Evolutionary conservation across 106 monocot species (phyloP), one percentile per base, ranked within the genome.

Genomic region (Vanilla planifolia): DNA sequence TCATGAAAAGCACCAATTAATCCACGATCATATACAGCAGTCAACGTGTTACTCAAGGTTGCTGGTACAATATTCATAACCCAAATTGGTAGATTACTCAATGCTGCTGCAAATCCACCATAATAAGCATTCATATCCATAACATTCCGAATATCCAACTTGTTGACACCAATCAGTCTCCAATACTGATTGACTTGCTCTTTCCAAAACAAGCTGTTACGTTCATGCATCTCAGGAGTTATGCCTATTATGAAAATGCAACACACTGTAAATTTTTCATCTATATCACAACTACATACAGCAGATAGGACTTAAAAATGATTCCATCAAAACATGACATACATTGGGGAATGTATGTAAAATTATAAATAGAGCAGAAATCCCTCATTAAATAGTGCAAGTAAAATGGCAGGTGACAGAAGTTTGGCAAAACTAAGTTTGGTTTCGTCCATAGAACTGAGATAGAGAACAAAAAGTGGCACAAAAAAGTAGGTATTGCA

Each of bases 71-170:
- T 78, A 67, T 88, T 99, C 98, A 99, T 99, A 34, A 99, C 82
- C 98, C 98, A 99, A 34, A 88, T 51, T 24, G 98, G 87, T 16
- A 77, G 64, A 26, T 57, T 60, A 64, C 73, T 79, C 55, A 99
- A 46, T 43, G 88, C 88, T 55, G 68, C 98, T 66, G 98, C 68
- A 85, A 99, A 99, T 57, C 92, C 91, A 61, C 92, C 98, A 77
- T 76, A 73, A 68, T 76, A 68, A 62, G 98, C 92, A 82, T 88
- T 99, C 98, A 99, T 99, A 40, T 99, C 98, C 91, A 99, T 88
- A 19, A 88, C 78, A 82, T 99, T 99, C 43, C 88, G 50, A 22
- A 92, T 80, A 23, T 73, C 79, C 21, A 43, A 65, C 55, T 72
- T 72, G 27, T 68, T 73, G 10, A 76, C 61, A 66, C 66, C 74